A percentile compares a stretch with the other conserved stretches of the same genome.
These are phyloP conservation scores for Rhizopus arrhizus DNA, from an alignment of 371 early-diverging fungal species.

Conservation along the genomic window DNA sequence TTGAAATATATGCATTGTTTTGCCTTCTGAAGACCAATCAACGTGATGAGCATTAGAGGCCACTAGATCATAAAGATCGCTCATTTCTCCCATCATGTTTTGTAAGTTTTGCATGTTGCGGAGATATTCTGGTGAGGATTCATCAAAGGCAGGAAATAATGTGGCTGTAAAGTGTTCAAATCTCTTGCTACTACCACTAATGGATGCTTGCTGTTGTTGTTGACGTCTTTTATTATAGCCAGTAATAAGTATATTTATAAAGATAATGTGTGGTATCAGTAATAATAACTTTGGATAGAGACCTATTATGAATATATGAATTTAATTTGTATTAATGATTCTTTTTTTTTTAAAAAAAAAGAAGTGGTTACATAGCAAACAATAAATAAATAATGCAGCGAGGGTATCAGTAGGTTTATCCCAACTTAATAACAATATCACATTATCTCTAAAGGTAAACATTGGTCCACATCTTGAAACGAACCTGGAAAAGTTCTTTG, in stretches of 20 bases:
- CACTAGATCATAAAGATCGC: slow-evolving; percentile 40
- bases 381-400: slow-evolving; percentile 40
- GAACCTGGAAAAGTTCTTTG: slow-evolving; percentile 51
- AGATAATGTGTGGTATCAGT: slow-evolving; percentile 38
- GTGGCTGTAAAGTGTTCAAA: slow-evolving; percentile 22
- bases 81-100: slow-evolving; percentile 55
- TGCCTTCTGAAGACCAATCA: slow-evolving; percentile 44
- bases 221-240: slow-evolving; percentile 23
- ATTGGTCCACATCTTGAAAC: slow-evolving; percentile 49
- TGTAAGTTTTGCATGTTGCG: slow-evolving; percentile 50
- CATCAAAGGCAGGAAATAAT: slow-evolving; percentile 37
- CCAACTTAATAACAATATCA: slow-evolving; percentile 52
- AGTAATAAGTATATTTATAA: slow-evolving; percentile 30
- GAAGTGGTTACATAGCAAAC: slow-evolving; percentile 36
- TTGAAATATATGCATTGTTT: slow-evolving; percentile 42
- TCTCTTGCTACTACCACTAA: background rate
- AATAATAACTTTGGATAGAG: slow-evolving; percentile 40
- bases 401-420: slow-evolving; percentile 45
- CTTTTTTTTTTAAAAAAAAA: no score
- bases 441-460: slow-evolving; percentile 43
- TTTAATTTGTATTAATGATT: background rate
- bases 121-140: slow-evolving; percentile 48
- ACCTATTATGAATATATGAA: background rate
- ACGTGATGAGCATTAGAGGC: slow-evolving; percentile 31
- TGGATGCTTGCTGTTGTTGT: slow-evolving; percentile 4